Percentiles rank a stretch among this genome's conserved stretches.
These are phyloP conservation scores for Termitomyces sp. DNA, from an alignment of 768 basidiomycete genomes.

Conservation along the genomic window DNA sequence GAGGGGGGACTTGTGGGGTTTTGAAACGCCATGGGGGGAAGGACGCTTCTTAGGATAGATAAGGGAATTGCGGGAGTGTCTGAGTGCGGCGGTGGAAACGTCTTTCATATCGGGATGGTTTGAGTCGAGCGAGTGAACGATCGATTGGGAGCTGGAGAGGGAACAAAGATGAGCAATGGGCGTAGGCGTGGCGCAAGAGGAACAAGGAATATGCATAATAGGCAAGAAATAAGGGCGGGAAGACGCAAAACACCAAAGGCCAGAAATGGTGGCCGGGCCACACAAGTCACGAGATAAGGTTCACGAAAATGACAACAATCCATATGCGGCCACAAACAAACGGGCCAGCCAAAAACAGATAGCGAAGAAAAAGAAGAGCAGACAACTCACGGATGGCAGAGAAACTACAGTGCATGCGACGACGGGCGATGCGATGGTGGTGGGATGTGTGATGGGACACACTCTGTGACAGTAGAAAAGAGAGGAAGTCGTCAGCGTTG, in stretches of 20 bases:
- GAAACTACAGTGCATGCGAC: conserved; percentile 40
- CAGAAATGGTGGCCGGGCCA: not conserved
- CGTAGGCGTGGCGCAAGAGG: conserved; percentile 23
- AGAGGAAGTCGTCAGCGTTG: conserved; percentile 42
- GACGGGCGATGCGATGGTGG: conserved; percentile 23
- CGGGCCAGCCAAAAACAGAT: not conserved
- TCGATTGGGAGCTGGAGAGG: conserved; percentile 40
- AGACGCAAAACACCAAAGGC: not conserved
- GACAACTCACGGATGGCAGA: conserved; percentile 36
- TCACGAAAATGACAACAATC: conserved; percentile 11
- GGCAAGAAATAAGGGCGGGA: conserved; percentile 18
- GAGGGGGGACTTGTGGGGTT: conserved; percentile 59
- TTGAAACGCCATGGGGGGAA: conserved; percentile 76
- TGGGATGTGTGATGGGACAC: conserved; percentile 14
- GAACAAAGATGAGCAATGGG: conserved; percentile 23
- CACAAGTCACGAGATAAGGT: conserved; percentile 17
- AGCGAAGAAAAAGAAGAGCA: conserved; percentile 11
- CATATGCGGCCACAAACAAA: conserved; percentile 5
- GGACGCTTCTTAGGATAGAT: conserved; percentile 86
- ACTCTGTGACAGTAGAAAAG: conserved; percentile 24
- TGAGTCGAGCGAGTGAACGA: conserved; percentile 41
- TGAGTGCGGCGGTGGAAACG: conserved; percentile 55
- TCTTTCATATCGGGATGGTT: conserved; percentile 74
- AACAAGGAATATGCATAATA: conserved; percentile 22
- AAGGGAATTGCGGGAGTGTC: conserved; percentile 58